Evolutionary conservation across 352 stramenopile genomes (phyloP), one percentile per base, ranked within the genome.

Genomic region (Phytophthora constricta): DNA sequence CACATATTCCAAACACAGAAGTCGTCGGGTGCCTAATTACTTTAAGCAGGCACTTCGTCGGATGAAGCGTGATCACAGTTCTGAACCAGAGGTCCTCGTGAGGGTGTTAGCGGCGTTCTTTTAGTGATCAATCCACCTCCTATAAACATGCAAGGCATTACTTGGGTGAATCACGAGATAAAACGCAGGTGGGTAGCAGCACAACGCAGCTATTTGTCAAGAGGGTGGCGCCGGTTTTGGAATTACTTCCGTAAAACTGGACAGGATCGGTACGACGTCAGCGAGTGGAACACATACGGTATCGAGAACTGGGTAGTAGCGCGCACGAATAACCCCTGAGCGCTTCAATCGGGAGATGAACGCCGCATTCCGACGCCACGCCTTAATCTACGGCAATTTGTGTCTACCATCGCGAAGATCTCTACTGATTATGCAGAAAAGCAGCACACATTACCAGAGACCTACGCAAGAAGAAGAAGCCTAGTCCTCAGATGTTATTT

Each of bases 261-360:
- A 49, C 31, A 59, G 1, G 39, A 47, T 9, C 2, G 23, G 8
- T 59, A 55, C n/a, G 31, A 26, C 19, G 25, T 59, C 27, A 54
- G n/a, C 0, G 42, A 70, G 7, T 72, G 62, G 33, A 71, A 72
- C 17, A 58, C 72, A 8, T 57, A 50, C 33, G 59, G 43, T 9
- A 65, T 70, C 20, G 37, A 19, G 3, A 62, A 57, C 19, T 34
- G 31, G 2, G 20, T 72, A 10, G 52, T 75, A 16, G 62, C 48
- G 2, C 39, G 59, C 2, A 77, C 58, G 2, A 73, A 71, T 49
- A 74, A 77, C 25, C 45, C 56, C 0, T 49, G 64, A 77, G 25
- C 49, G 57, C 19, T 74, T 71, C 45, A 77, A 74, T n/a, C 31
- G 31, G 7, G 31, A 39, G 13, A n/a, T n/a, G n/a, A n/a, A n/a